A percentile compares a stretch with the other conserved stretches of the same genome.
These are phyloP conservation scores for Musa troglodytarum DNA, from an alignment of 176 grass and related monocot genomes.

Conservation along the genomic window DNA sequence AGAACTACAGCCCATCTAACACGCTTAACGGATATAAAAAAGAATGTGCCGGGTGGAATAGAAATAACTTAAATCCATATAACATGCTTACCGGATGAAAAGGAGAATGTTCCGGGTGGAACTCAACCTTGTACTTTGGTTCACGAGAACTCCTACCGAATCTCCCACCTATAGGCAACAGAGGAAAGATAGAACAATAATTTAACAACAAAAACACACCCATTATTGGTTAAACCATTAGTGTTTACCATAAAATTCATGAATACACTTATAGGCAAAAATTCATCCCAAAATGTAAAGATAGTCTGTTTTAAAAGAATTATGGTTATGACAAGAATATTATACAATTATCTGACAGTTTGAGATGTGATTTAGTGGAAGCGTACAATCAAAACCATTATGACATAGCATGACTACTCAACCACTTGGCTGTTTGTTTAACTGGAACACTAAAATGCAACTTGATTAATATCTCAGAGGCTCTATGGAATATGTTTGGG, in stretches of 20 bases:
- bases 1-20: no score
- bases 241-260: no score
- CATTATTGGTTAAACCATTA: background rate
- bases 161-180: constrained; percentile 25
- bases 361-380: no score
- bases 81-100: constrained; percentile 35
- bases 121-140: constrained; percentile 43
- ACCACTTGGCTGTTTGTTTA: no score
- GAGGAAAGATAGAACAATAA: background rate
- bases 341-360: no score
- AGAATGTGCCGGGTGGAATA: background rate
- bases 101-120: constrained; percentile 27
- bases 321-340: no score
- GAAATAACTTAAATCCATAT: background rate
- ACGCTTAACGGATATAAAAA: no score
- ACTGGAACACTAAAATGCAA: no score
- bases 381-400: no score
- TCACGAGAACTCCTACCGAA: constrained; percentile 48
- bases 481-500: no score
- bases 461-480: no score
- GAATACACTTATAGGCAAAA: background rate
- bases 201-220: constrained; percentile 5
- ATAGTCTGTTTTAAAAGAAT: background rate
- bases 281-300: background rate
- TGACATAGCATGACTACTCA: no score